Evolutionary conservation across 1,139 yeast species (phyloP), one percentile per base, ranked within the genome.

Genomic region (Pichia sp.): DNA sequence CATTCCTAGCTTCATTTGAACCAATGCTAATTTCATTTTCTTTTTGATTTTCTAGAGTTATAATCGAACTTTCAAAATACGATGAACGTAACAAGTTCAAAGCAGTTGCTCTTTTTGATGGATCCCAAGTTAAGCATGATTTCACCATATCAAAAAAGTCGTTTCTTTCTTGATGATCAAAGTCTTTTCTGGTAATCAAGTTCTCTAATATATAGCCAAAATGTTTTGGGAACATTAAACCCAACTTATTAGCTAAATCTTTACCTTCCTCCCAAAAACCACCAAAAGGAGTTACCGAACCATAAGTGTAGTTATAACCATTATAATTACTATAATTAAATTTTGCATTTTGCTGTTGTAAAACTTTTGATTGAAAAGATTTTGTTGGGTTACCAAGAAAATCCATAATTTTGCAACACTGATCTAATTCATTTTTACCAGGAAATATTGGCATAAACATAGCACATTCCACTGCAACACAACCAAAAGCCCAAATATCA

Each of bases 401-500:
- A 53, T 77, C 76, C 49, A 88, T 68, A 9, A 88, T 83, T 62
- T 75, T 77, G 76, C 81, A 77, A 16, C 85, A 74, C 69, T 89
- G 96, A 62, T 90, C 96, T 46, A 83, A 61, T 63, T 88, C 95
- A 62, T 82, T 79, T 16, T 76, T 64, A 0, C 98, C 99, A 0
- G 96, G 96, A 62, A 93, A 89, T 43, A 91, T 70, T 0, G 98
- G 96, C 43, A 74, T 67, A 59, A 87, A 81, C 45, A 82, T 83
- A 25, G 89, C 86, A 46, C 88, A 73, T 67, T 93, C 99, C 8
- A 81, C 81, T 0, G 93, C 91, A 47, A 93, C 88, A 31, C 85
- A 77, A 1, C 96, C 97, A 71, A 89, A 87, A 0, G 98, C 96
- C 98, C 98, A 93, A 43, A 91, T 79, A 71, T 93, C 99, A 44